These are phyloP conservation scores for Xylaria curta DNA, from an alignment of 495 filamentous ascomycete species.

Conservation along the genomic window DNA sequence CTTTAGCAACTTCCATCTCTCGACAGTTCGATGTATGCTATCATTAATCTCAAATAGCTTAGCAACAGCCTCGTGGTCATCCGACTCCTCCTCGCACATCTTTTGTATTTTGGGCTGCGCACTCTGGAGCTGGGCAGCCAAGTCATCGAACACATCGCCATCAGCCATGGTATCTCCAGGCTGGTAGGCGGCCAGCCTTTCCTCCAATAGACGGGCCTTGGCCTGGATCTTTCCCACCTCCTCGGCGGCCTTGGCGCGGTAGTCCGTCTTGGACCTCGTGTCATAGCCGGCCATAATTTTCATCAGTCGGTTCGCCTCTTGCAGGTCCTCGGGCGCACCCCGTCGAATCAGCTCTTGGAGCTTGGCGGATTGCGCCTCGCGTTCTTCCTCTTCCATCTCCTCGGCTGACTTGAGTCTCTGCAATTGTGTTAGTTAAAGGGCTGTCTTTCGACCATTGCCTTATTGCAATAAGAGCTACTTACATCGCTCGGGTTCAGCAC, in stretches of 20 bases:
- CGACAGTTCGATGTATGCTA: slow-evolving; percentile 95
- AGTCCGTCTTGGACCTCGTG: slow-evolving; percentile 93
- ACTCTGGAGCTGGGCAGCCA: slow-evolving; percentile 88
- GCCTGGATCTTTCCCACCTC: slow-evolving; percentile 92
- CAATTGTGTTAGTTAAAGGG: not conserved
- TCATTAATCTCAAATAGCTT: slow-evolving; percentile 98
- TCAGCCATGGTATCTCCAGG: slow-evolving; percentile 83
- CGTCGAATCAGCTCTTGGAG: slow-evolving; percentile 94
- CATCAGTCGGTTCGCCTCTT: slow-evolving; percentile 96
- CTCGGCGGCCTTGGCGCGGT: slow-evolving; percentile 94
- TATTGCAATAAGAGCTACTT: slow-evolving; percentile 43
- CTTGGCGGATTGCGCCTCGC: slow-evolving; percentile 93
- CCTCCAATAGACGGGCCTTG: slow-evolving; percentile 90
- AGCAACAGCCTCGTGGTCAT: slow-evolving; percentile 92
- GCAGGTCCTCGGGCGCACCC: slow-evolving; percentile 87
- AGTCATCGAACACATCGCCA: slow-evolving; percentile 94
- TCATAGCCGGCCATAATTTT: slow-evolving; percentile 99
- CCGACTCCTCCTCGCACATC: slow-evolving; percentile 99
- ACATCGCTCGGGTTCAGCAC: slow-evolving; percentile 98
- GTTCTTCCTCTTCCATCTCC: slow-evolving; percentile 98
- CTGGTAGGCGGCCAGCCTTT: slow-evolving; percentile 85
- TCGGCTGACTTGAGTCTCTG: slow-evolving; percentile 95
- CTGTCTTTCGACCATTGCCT: not conserved
- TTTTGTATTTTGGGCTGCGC: slow-evolving; percentile 98
- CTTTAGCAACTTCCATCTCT: slow-evolving; percentile 91